Base-by-base conservation (phyloP, 176 grass and related monocot species). In the Saccharum spontaneum region DNA sequence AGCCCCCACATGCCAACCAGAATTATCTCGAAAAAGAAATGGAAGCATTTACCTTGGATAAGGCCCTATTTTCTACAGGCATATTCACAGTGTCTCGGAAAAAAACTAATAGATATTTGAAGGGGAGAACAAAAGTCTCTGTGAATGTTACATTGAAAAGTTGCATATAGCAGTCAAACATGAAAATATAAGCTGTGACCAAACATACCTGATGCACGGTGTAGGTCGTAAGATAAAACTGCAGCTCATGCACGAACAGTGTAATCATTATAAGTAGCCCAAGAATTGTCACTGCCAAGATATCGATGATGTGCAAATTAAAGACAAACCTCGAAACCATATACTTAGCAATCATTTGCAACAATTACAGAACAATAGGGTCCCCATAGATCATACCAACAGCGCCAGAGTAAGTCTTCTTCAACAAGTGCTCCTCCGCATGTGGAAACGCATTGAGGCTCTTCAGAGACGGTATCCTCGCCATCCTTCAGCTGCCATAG, bases 401-500 rank as follows among this genome's bases (percentile, higher is more conserved):
- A 81, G 97, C 97, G 16, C 97, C 97, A 46, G 93, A 98, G 68
- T 81, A 89, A 49, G 97, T 98, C 86, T 98, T 98, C 90, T 94
- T 84, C 71, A 98, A 43, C 79, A 98, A 50, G 71, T 98, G 97
- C 63, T 98, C 93, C 63, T 98, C 93, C 13, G 97, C 97, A 61
- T 93, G 97, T 41, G 93, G 97, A 20, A 98, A 98, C 33, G 93
- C 97, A 85, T 98, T 93, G 67, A 98, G 93, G 87, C 90, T 98
- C 88, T 84, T 95, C 71, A 98, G 84, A 34, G 91, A 89, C 66
- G 92, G 90, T 71, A 98, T 86, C 82, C 86, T 92, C 69, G 89
- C 83, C 93, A 98, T 98, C 69, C 78, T 86, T 49, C 76, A 73
- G 81, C 89, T 92, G 84, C 63, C 75, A 45, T 30, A 69, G 37